A percentile compares a stretch with the other conserved stretches of the same genome.
phyloP scores from a whole-genome alignment of 2,329 filamentous ascomycete species.

The Botryotinia convoluta region DNA sequence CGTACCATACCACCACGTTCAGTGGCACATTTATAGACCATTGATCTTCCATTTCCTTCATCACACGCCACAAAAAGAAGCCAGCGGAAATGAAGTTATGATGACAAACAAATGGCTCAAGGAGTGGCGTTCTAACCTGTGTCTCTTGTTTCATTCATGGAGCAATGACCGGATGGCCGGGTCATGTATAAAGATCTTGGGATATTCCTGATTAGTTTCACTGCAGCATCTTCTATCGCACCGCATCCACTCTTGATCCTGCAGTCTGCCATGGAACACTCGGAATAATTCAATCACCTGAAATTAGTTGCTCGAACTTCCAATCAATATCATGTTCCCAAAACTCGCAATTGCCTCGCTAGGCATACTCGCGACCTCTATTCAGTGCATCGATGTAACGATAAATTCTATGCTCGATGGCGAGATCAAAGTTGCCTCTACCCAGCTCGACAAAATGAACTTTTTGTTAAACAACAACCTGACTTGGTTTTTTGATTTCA shows the following conservation, averaged over 20 bases:
- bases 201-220: slow-evolving; percentile 9
- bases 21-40: not conserved
- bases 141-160: not conserved
- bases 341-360: not conserved
- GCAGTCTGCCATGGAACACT: slow-evolving; percentile 2
- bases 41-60: not conserved
- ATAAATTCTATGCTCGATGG: slow-evolving; percentile 42
- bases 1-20: not conserved
- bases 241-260: slow-evolving; percentile 1
- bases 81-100: not conserved
- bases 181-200: slow-evolving; percentile 1
- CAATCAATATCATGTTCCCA: not conserved
- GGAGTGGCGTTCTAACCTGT: not conserved
- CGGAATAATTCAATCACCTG: not conserved
- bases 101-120: not conserved
- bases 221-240: not conserved
- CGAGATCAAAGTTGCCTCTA: slow-evolving; percentile 42
- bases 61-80: not conserved
- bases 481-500: slow-evolving; percentile 50
- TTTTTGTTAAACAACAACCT: slow-evolving; percentile 43
- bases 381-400: slow-evolving; percentile 41
- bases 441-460: slow-evolving; percentile 45
- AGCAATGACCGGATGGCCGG: not conserved
- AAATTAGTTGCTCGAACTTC: not conserved
- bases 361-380: slow-evolving; percentile 19